Evolutionary conservation across 164 flowering plant species (phyloP).

Genomic region (Saururus chinensis): DNA sequence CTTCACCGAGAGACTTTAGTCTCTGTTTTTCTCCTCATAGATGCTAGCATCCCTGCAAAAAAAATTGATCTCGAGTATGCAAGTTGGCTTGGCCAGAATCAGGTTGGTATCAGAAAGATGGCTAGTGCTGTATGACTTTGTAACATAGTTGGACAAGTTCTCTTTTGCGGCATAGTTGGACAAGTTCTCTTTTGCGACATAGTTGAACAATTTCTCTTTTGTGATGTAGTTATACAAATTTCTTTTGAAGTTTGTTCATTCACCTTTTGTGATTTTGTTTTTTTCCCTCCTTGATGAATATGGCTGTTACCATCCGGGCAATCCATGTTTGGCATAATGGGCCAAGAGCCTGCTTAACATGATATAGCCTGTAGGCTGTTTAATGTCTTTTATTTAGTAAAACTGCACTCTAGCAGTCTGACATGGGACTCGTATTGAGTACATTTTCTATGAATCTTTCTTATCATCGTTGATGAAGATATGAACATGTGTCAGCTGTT

Average conservation of each 20-base stretch:
- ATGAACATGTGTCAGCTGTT: too few relatives aligned
- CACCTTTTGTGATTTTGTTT: not conserved
- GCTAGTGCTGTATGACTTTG: too few relatives aligned
- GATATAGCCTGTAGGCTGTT: too few relatives aligned
- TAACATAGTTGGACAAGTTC: not conserved
- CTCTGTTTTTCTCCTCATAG: constrained; percentile 83
- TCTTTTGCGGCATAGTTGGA: not conserved
- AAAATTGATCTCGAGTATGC: constrained; percentile 92
- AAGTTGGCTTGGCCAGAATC: constrained; percentile 87
- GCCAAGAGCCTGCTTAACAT: too few relatives aligned
- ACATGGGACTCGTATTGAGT: too few relatives aligned
- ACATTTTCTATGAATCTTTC: too few relatives aligned
- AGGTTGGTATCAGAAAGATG: constrained; percentile 27
- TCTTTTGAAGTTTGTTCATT: not conserved
- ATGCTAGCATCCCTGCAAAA: constrained; percentile 93
- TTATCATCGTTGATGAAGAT: too few relatives aligned
- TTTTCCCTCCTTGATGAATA: too few relatives aligned
- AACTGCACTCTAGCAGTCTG: too few relatives aligned
- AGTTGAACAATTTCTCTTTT: not conserved
- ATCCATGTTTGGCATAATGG: too few relatives aligned
- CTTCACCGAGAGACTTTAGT: constrained; percentile 69
- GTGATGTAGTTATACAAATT: not conserved
- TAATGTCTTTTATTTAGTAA: too few relatives aligned
- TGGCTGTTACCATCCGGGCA: not conserved
- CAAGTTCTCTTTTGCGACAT: not conserved